Conservation (phyloP, 768 basidiomycete genomes). For the Pleurotus tuber-regium region DNA sequence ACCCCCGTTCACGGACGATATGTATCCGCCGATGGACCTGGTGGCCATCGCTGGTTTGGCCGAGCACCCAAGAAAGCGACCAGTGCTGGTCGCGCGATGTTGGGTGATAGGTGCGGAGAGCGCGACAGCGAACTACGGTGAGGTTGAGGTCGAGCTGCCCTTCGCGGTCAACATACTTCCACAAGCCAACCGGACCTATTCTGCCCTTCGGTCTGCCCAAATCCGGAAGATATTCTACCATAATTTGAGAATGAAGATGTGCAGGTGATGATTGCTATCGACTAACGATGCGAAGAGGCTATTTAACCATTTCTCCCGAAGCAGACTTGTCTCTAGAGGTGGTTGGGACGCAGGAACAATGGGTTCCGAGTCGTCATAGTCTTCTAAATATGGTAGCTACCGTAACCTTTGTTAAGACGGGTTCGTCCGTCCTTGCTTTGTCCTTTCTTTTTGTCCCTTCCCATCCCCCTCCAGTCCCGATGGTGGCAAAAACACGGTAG, state of each 20-base stretch:
- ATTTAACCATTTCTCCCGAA: slow-evolving; percentile 7
- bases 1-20: slow-evolving; percentile 18
- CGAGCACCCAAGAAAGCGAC: slow-evolving; percentile 22
- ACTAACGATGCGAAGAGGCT: neutral
- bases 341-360: neutral
- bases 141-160: slow-evolving; percentile 6
- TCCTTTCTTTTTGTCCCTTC: neutral
- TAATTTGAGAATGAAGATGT: neutral
- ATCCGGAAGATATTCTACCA: slow-evolving; percentile 8
- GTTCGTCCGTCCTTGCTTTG: slow-evolving; percentile 1
- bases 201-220: slow-evolving; percentile 1
- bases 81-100: slow-evolving; percentile 14
- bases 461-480: neutral
- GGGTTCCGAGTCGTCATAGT: neutral
- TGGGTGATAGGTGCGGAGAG: neutral
- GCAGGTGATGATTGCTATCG: neutral
- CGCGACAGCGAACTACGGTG: slow-evolving; percentile 8
- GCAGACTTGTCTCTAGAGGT: neutral
- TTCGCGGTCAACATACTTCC: slow-evolving; percentile 7
- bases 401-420: neutral
- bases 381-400: neutral
- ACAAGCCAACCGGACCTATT: slow-evolving; percentile 2
- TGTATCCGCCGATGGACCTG: slow-evolving; percentile 19
- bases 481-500: neutral
- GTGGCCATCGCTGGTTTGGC: slow-evolving; percentile 11